A percentile compares a stretch with the other conserved stretches of the same genome.
Evolutionary conservation across 345 rosid genomes (phyloP).

Genomic region (Diplotaxis tenuifolia): DNA sequence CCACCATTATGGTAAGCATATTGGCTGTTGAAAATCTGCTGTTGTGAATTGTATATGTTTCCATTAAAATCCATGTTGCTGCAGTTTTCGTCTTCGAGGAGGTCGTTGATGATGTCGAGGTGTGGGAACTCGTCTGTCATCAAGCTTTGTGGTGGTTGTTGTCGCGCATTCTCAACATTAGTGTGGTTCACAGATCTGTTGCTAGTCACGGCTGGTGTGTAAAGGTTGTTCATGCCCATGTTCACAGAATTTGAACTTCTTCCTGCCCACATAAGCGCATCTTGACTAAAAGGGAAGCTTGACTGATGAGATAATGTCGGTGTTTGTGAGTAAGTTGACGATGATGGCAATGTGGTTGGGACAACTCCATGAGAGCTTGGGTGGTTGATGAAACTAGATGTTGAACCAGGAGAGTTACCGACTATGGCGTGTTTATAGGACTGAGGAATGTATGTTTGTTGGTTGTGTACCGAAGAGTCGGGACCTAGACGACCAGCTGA

Average conservation of each 20-base stretch:
- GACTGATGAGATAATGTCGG: slow-evolving; percentile 48
- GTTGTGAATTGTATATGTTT: slow-evolving; percentile 30
- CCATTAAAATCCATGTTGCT: slow-evolving; percentile 40
- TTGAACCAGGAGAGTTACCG: slow-evolving; percentile 54
- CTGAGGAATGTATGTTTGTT: slow-evolving; percentile 58
- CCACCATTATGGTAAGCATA: slow-evolving; percentile 43
- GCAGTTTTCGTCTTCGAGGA: slow-evolving; percentile 83
- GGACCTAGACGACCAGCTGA: slow-evolving; percentile 80
- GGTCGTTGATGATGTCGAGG: slow-evolving; percentile 91
- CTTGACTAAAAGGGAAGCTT: slow-evolving; percentile 50
- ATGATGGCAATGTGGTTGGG: slow-evolving; percentile 42
- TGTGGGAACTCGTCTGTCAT: slow-evolving; percentile 88
- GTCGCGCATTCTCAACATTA: slow-evolving; percentile 49
- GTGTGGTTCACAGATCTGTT: slow-evolving; percentile 24
- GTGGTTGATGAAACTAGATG: slow-evolving; percentile 49
- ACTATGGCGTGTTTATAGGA: slow-evolving; percentile 81
- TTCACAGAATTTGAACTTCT: slow-evolving; percentile 21
- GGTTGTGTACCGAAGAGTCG: slow-evolving; percentile 52
- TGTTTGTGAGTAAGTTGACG: slow-evolving; percentile 44
- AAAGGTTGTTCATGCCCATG: slow-evolving; percentile 27
- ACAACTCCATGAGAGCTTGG: slow-evolving; percentile 49
- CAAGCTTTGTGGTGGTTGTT: slow-evolving; percentile 43
- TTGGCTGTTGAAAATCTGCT: slow-evolving; percentile 52
- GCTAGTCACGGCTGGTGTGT: slow-evolving; percentile 1
- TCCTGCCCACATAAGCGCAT: slow-evolving; percentile 50